Evolutionary conservation across 805 yeast genomes (phyloP), one percentile per base, ranked within the genome.

Genomic region (Cyberlindnera japonica): DNA sequence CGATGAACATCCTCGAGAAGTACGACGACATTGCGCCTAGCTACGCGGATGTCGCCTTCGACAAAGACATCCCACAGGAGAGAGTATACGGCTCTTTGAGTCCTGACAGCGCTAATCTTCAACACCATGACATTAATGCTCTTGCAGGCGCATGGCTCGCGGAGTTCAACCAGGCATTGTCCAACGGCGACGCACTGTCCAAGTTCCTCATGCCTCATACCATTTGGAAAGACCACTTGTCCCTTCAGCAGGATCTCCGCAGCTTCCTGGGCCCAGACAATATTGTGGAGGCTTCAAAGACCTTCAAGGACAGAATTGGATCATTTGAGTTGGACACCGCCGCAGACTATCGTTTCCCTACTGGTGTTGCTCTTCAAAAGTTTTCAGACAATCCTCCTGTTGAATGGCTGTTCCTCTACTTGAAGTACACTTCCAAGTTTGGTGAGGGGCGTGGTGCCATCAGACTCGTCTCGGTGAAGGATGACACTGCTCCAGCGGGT

Each of bases 171-270:
- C 35, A 40, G 5, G 45, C 57, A 6, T 32, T 63, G 12, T 26
- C 44, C 2, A 19, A 33, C 2, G 35, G 42, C 8, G 29, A 40
- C 5, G 43, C 33, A 14, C 37, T 62, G 36, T 59, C 52, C 32
- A 42, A 51, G 37, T 48, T 62, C 20, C 37, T 64, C 18, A 28
- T 53, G 21, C 50, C 57, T 5, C 62, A 62, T 41, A 51, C 61
- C 1, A 43, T 58, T 26, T 66, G 71, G 72, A 62, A 62, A 44
- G 72, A 67, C 44, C 69, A 65, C 44, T 48, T 64, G 25, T 46
- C 59, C 14, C 49, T 66, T 23, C 50, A 57, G 17, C 53, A 61
- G 57, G 67, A 67, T 32, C 45, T 63, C 24, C 62, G 61, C 26
- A 61, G 59, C 40, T 60, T 52, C 43, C 48, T 59, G 18, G 65